phyloP scores from a whole-genome alignment of 768 basidiomycete species.

The Exidia glandulosa region DNA sequence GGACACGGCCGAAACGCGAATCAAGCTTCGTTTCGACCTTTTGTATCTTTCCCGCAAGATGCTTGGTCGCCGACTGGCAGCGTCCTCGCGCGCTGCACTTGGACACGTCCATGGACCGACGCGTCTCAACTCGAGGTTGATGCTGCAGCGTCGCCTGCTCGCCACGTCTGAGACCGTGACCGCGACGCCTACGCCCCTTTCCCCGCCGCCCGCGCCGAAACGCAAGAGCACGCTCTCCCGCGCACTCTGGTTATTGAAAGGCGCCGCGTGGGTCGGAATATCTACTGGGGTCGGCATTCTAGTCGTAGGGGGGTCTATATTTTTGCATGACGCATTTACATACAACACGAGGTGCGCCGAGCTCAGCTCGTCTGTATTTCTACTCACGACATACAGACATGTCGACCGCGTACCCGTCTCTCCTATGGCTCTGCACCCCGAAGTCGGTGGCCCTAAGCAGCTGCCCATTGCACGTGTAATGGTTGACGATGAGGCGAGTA shows the following conservation, averaged over 20 bases:
- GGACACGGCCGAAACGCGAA: too few relatives aligned
- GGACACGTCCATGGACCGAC: too few relatives aligned
- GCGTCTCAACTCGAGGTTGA: too few relatives aligned
- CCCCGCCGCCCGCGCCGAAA: neutral
- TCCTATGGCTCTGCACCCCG: slow-evolving; percentile 76
- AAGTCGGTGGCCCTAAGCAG: slow-evolving; percentile 85
- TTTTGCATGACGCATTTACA: slow-evolving; percentile 88
- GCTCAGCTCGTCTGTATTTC: neutral
- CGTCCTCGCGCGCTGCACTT: neutral
- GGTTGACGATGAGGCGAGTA: slow-evolving; percentile 53
- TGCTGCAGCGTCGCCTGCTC: too few relatives aligned
- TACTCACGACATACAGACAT: slow-evolving; percentile 36
- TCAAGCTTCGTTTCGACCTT: neutral
- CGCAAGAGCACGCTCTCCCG: neutral
- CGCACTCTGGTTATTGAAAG: slow-evolving; percentile 7
- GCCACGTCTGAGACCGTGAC: neutral
- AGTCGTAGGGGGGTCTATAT: slow-evolving; percentile 55
- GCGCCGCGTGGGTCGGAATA: slow-evolving; percentile 9
- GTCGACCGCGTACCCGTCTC: slow-evolving; percentile 79
- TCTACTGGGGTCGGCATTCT: slow-evolving; percentile 57
- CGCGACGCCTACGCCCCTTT: neutral
- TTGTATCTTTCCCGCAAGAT: neutral
- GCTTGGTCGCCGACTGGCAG: neutral
- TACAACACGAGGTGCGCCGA: slow-evolving; percentile 34
- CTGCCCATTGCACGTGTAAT: slow-evolving; percentile 68